Percentiles rank a stretch among this genome's conserved stretches.
phyloP scores from a whole-genome alignment of 495 filamentous ascomycete genomes.

The Pseudomonodictys pantanalensis region DNA sequence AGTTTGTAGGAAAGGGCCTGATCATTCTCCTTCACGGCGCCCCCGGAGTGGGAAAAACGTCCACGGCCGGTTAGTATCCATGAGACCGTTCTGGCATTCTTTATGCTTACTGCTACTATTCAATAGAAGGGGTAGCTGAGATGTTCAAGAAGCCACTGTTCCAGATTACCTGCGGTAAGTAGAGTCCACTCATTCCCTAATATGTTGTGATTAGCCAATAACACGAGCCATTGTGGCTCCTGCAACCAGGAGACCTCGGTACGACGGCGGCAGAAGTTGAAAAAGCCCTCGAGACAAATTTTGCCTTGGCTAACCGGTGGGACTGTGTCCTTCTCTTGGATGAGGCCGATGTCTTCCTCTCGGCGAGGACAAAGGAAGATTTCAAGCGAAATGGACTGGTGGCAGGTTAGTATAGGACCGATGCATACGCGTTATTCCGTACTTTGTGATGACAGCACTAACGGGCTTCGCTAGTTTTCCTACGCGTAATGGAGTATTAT shows the following conservation, averaged over 20 bases:
- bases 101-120: neutral
- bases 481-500: conserved; percentile 3
- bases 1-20: neutral
- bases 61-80: neutral
- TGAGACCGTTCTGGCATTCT: neutral
- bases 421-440: neutral
- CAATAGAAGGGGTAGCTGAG: conserved; percentile 3
- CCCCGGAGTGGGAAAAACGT: conserved; percentile 2
- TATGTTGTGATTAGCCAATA: neutral
- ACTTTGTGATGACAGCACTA: neutral
- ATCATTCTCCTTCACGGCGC: neutral
- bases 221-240: neutral
- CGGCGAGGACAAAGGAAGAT: neutral
- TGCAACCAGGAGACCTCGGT: neutral
- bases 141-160: conserved; percentile 7
- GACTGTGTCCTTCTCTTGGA: conserved; percentile 32
- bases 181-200: neutral
- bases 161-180: conserved; percentile 13
- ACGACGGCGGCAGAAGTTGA: neutral
- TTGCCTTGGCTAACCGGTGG: neutral
- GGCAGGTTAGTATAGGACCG: neutral
- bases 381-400: conserved; percentile 21
- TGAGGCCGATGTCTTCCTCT: conserved; percentile 36
- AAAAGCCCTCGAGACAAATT: neutral
- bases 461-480: conserved; percentile 1